A percentile compares a stretch with the other conserved stretches of the same genome.
Evolutionary conservation across 495 filamentous ascomycete genomes (phyloP).

Genomic region (Penicillium tannophilum): DNA sequence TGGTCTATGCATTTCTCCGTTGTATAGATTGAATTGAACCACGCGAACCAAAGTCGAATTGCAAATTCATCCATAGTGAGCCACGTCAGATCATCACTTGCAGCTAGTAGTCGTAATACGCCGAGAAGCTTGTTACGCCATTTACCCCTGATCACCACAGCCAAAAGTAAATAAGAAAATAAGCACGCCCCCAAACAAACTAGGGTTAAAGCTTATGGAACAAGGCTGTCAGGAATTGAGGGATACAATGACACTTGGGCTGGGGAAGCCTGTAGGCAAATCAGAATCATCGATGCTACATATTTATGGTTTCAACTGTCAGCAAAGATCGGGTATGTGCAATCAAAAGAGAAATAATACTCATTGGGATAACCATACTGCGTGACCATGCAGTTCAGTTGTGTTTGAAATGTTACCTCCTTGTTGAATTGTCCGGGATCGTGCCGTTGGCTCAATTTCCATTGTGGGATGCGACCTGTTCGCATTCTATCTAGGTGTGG

Average conservation of each 20-base stretch:
- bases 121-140: constrained; percentile 1
- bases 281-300: background rate
- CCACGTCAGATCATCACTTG: background rate
- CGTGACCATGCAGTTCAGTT: background rate
- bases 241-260: too few species aligned
- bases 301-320: background rate
- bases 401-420: background rate
- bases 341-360: background rate
- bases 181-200: too few species aligned
- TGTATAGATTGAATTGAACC: background rate
- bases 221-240: too few species aligned
- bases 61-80: background rate
- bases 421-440: background rate
- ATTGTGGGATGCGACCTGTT: background rate
- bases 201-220: too few species aligned
- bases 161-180: background rate
- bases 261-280: too few species aligned
- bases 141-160: background rate
- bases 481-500: background rate
- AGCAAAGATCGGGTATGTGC: background rate
- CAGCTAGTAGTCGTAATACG: background rate
- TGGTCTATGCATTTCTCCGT: background rate
- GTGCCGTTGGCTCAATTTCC: background rate
- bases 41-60: background rate
- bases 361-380: background rate